Evolutionary conservation across 2,329 filamentous ascomycete genomes (phyloP).

Genomic region (Epichloe sylvatica): DNA sequence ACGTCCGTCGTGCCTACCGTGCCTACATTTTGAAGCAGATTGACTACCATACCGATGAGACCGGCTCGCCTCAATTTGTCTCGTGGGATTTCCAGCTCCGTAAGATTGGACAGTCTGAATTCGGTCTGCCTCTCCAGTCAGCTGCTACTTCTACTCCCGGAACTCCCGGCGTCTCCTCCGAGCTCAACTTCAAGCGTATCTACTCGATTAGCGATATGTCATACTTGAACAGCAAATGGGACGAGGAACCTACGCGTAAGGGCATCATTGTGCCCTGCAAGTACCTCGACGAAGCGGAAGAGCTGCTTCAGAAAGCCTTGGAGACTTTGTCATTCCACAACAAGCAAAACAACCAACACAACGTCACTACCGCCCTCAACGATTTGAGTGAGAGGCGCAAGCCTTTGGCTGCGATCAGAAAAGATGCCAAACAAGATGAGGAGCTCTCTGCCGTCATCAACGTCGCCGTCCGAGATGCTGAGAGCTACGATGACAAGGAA

Average conservation of each 20-base stretch:
- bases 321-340: slow-evolving; percentile 58
- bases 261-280: slow-evolving; percentile 89
- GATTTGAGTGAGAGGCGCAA: slow-evolving; percentile 63
- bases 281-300: slow-evolving; percentile 89
- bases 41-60: slow-evolving; percentile 75
- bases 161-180: slow-evolving; percentile 44
- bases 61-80: slow-evolving; percentile 53
- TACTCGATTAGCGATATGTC: slow-evolving; percentile 96
- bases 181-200: slow-evolving; percentile 61
- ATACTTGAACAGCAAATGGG: slow-evolving; percentile 60
- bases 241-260: slow-evolving; percentile 69
- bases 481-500: slow-evolving; percentile 70
- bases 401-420: slow-evolving; percentile 18
- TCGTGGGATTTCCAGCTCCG: slow-evolving; percentile 94
- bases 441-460: slow-evolving; percentile 89
- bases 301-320: slow-evolving; percentile 68
- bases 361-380: slow-evolving; percentile 47
- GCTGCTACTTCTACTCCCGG: slow-evolving; percentile 74
- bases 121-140: slow-evolving; percentile 66
- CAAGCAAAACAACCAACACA: slow-evolving; percentile 42
- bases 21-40: slow-evolving; percentile 85
- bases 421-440: slow-evolving; percentile 37
- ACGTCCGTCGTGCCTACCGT: slow-evolving; percentile 90
- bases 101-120: slow-evolving; percentile 85
- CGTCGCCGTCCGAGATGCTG: slow-evolving; percentile 77